Base-by-base conservation (phyloP, 306 rosid genomes). In the Dalbergia oliveri region DNA sequence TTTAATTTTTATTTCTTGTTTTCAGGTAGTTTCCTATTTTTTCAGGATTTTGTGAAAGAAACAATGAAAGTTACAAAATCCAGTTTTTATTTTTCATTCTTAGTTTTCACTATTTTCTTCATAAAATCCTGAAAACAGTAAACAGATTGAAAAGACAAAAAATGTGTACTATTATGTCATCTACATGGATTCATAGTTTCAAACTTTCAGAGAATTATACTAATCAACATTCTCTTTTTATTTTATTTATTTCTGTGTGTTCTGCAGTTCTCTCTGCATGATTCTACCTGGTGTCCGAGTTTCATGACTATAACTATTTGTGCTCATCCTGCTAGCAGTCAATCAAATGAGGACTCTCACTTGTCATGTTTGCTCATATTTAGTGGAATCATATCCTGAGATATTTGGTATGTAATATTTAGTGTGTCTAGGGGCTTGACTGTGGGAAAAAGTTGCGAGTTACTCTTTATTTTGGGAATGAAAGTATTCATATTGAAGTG, bases 201-300 rank as follows among this genome's bases (percentile, higher is more conserved):
- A 34, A 60, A 45, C 43, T 13, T 62, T 37, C 68, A 50, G 31
- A 5, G 16, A 26, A 57, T 69, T 64, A 65, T 12, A 66, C 76
- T 66, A 33, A 41, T 66, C 54, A 10, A 59, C 76, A 66, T 77
- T 65, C 58, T 77, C 23, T 63, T 35, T 19, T 63, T 1, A 11
- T 68, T 81, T 19, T 57, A 44, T 57, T 59, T 61, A 15, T 54
- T 65, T 51, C 2, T 59, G 1, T 72, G 79, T 83, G 80, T 15
- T 49, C 5, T 66, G 45, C 73, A 84, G 86, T 58, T 78, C 54
- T 50, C 15, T 37, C 50, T 57, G 73, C 77, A 13, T 67, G 16
- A 9, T 72, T 9, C 39, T 66, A 79, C 67, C 47, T 41, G 26
- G 23, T 16, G 51, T 49, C 5, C 53, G 78, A 60, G 67, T 66